A percentile compares a stretch with the other conserved stretches of the same genome.
These are phyloP conservation scores for Anisodus acutangulus DNA, from an alignment of 257 asterid species.

Conservation along the genomic window DNA sequence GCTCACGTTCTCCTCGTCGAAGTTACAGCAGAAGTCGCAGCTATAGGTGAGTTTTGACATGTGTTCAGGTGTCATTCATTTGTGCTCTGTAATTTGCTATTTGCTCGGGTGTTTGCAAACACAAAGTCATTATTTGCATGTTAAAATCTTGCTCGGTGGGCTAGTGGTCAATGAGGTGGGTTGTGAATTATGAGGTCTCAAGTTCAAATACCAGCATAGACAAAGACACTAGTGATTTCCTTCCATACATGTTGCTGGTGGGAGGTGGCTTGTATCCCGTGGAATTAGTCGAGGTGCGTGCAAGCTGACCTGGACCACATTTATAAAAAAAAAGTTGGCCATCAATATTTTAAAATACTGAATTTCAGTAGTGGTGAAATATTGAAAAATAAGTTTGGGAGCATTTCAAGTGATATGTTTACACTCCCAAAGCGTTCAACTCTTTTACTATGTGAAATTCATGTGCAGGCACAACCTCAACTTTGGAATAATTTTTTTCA, in stretches of 20 bases:
- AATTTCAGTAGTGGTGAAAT: not conserved
- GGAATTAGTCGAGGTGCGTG: no score
- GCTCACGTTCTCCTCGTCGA: constrained; percentile 77
- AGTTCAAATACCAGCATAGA: no score
- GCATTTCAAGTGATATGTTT: not conserved
- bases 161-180: no score
- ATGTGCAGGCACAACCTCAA: not conserved
- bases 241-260: no score
- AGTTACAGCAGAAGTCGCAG: constrained; percentile 70
- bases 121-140: not conserved
- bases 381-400: not conserved
- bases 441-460: not conserved
- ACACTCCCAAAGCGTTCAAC: not conserved
- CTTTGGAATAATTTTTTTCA: not conserved
- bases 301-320: no score
- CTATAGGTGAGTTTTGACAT: constrained; percentile 38
- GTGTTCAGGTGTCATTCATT: not conserved
- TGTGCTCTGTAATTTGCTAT: not conserved
- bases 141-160: not conserved
- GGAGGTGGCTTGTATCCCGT: no score
- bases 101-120: not conserved
- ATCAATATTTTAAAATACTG: not conserved
- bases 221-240: no score
- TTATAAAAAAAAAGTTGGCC: no score
- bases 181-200: no score